phyloP scores from a whole-genome alignment of 805 yeast species.

The Henningerozyma blattae region DNA sequence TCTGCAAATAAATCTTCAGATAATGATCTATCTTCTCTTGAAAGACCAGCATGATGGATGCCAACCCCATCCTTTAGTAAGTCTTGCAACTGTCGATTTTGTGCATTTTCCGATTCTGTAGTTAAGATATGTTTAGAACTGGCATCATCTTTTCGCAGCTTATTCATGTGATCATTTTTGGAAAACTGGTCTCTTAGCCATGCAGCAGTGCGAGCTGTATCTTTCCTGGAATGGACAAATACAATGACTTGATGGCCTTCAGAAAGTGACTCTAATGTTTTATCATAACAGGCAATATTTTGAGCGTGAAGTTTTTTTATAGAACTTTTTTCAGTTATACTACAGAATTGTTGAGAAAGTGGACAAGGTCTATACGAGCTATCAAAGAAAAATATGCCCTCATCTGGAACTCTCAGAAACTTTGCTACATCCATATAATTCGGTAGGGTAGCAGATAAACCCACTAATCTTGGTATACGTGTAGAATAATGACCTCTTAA shows the following conservation, averaged over 20 bases:
- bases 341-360: slow-evolving; percentile 74
- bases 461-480: slow-evolving; percentile 57
- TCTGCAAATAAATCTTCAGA: slow-evolving; percentile 84
- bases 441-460: slow-evolving; percentile 87
- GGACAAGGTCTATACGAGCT: slow-evolving; percentile 87
- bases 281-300: slow-evolving; percentile 85
- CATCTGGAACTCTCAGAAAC: slow-evolving; percentile 55
- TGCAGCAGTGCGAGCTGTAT: slow-evolving; percentile 73
- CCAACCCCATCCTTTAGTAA: slow-evolving; percentile 68
- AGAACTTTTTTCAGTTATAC: slow-evolving; percentile 74
- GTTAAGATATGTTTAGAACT: slow-evolving; percentile 53
- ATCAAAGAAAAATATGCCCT: slow-evolving; percentile 72
- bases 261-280: slow-evolving; percentile 48
- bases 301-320: slow-evolving; percentile 68
- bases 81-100: slow-evolving; percentile 42
- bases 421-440: slow-evolving; percentile 78
- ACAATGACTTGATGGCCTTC: slow-evolving; percentile 72
- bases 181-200: slow-evolving; percentile 52
- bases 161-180: slow-evolving; percentile 39
- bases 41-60: slow-evolving; percentile 84
- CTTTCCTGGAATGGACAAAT: slow-evolving; percentile 90
- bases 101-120: slow-evolving; percentile 47
- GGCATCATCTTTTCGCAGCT: slow-evolving; percentile 32
- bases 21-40: slow-evolving; percentile 56
- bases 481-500: slow-evolving; percentile 31